Base-by-base conservation (phyloP, 2,329 filamentous ascomycete genomes). In the Colletotrichum echinochloae region DNA sequence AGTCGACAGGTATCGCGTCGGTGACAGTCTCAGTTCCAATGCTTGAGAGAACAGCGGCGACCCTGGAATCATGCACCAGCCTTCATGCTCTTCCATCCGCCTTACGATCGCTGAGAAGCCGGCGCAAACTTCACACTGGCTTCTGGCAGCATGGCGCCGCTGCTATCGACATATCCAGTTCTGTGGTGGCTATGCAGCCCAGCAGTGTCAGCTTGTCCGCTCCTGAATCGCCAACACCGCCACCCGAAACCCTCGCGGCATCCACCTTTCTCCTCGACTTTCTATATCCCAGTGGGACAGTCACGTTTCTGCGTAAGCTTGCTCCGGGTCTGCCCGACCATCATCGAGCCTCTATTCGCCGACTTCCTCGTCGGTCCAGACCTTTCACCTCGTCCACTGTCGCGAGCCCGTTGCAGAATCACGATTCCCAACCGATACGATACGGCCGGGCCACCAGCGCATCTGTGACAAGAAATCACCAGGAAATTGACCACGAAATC, bases 1-100 rank as follows among this genome's bases (percentile, higher is more conserved):
- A 70, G 55, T 52, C 65, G 66, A 60, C 54, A 69, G 54, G 28
- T 52, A 33, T 49, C 20, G 56, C 46, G 35, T 57, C 41, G 63
- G 65, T 59, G 68, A 68, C 57, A 63, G 39, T 54, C 48, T 65
- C 66, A 52, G 41, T 64, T 18, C 82, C 81, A 78, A 88, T 89
- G 86, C 85, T 89, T 75, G 87, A 89, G 82, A 85, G 86, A 83
- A 87, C 87, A 66, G 85, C 86, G 49, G 83, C 84, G 72, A 83
- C 81, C 78, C 79, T 89, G 79, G 87, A 89, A 83, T 83, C 86
- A 78, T 85, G 85, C 81, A 82, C 82, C 74, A 81, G 89, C 77
- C 85, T 86, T 78, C 83, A 86, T 78, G 82, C 87, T 72, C 80
- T 88, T 66, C 83, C 84, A 46, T 75, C 80, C 54, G 68, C 68